phyloP scores from a whole-genome alignment of 2,329 filamentous ascomycete species.

The Trichoderma afroharzianum region DNA sequence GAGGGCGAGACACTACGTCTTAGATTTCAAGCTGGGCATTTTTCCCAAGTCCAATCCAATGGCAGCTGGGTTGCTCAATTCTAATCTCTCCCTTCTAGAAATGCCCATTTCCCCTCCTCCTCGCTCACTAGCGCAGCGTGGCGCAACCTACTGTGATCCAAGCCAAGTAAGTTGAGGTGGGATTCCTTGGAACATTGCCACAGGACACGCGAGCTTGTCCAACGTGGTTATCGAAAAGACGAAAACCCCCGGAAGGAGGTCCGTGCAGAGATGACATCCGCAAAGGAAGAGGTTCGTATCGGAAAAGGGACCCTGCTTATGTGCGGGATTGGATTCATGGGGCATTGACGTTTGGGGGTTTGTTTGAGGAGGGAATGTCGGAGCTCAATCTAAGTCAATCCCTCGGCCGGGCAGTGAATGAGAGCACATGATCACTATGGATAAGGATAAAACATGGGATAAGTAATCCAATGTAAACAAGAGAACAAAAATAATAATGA shows the following conservation, averaged over 20 bases:
- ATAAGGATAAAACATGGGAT: not conserved
- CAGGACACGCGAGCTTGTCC: conserved; percentile 13
- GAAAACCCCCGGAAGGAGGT: not conserved
- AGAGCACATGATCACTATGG: not conserved
- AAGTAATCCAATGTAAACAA: not conserved
- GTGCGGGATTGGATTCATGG: not conserved
- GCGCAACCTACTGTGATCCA: not conserved
- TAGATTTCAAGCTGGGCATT: not conserved
- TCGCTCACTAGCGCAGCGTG: not conserved
- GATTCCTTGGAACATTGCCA: not conserved
- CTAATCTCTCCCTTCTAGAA: not conserved
- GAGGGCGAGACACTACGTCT: not conserved
- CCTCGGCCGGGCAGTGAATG: not conserved
- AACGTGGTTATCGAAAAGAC: conserved; percentile 5
- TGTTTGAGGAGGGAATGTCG: not conserved
- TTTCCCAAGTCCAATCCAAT: not conserved
- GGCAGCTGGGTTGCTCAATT: not conserved
- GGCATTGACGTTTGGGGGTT: not conserved
- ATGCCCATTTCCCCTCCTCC: not conserved
- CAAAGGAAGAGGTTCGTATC: not conserved
- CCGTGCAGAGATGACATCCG: not conserved
- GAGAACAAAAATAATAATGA: not conserved
- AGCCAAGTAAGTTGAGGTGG: not conserved
- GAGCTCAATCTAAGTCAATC: not conserved
- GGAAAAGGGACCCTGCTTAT: not conserved